Conservation (phyloP, 2,329 filamentous ascomycete genomes). For the Botryotinia calthae region DNA sequence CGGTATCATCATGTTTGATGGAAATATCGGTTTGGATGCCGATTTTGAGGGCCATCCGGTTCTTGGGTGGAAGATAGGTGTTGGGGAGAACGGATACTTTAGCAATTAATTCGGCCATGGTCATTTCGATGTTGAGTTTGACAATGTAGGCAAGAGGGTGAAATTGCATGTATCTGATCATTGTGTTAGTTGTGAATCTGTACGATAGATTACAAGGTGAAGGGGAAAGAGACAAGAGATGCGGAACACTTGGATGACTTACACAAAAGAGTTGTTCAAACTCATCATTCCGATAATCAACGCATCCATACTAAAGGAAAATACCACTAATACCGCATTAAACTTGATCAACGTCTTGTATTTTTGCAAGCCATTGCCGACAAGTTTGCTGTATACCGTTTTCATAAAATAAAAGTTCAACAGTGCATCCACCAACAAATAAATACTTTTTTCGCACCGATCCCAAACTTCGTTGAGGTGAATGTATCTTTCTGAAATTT, state of each 20-base stretch:
- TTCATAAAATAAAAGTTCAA: constrained; percentile 54
- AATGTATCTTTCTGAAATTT: constrained; percentile 43
- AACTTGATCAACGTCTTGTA: constrained; percentile 43
- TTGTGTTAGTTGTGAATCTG: neutral
- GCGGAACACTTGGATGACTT: constrained; percentile 21
- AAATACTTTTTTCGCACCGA: constrained; percentile 51
- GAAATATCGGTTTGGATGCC: constrained; percentile 10
- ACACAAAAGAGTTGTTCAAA: constrained; percentile 39
- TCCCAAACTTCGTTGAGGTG: constrained; percentile 52
- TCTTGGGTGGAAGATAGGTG: neutral
- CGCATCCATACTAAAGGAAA: constrained; percentile 45
- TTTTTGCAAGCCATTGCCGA: constrained; percentile 40
- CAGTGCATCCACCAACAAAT: constrained; percentile 48
- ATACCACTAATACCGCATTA: constrained; percentile 42
- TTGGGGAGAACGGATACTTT: constrained; percentile 24
- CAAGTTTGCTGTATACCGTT: constrained; percentile 42
- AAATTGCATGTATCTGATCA: constrained; percentile 41
- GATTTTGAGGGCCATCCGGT: neutral
- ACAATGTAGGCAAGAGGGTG: constrained; percentile 45
- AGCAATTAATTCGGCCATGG: constrained; percentile 44
- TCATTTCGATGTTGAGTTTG: constrained; percentile 47
- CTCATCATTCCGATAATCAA: constrained; percentile 43
- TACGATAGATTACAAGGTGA: neutral
- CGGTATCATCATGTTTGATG: neutral
- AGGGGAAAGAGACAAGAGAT: neutral